Evolutionary conservation across 2,329 filamentous ascomycete genomes (phyloP).

Genomic region (Cercospora nicotianae): DNA sequence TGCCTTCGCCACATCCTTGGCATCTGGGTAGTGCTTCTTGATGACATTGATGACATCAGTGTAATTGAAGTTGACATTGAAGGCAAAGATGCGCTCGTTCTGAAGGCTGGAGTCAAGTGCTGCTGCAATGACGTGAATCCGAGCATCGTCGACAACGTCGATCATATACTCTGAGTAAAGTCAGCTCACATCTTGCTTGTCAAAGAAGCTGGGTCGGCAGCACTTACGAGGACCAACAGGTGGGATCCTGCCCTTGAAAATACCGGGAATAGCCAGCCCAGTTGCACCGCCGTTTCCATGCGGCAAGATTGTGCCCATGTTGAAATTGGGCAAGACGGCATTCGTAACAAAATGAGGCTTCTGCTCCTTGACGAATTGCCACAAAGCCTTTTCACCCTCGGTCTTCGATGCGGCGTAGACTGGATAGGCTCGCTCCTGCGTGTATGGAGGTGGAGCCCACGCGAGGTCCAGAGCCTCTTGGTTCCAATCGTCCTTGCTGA

Average conservation of each 20-base stretch:
- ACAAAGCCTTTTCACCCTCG: constrained; percentile 49
- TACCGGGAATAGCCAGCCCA: constrained; percentile 11
- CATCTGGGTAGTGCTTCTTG: constrained; percentile 43
- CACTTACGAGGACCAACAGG: constrained; percentile 24
- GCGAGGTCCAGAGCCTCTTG: constrained; percentile 37
- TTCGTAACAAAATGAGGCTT: constrained; percentile 50
- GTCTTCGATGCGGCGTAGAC: constrained; percentile 52
- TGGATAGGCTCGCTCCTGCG: constrained; percentile 28
- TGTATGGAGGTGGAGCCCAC: constrained; percentile 37
- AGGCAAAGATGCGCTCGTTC: constrained; percentile 57
- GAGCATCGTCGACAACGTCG: constrained; percentile 52
- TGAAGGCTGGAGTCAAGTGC: constrained; percentile 46
- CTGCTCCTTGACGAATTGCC: constrained; percentile 49
- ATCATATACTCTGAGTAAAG: constrained; percentile 39
- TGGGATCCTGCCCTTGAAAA: constrained; percentile 27
- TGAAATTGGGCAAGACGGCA: constrained; percentile 36
- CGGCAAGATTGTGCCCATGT: constrained; percentile 29
- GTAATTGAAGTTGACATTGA: constrained; percentile 50
- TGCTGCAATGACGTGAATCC: constrained; percentile 55
- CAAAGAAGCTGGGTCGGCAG: neutral
- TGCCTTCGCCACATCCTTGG: constrained; percentile 25
- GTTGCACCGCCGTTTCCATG: constrained; percentile 21
- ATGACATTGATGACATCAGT: constrained; percentile 46
- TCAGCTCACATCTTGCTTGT: constrained; percentile 21
- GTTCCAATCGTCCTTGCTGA: constrained; percentile 37